Conservation (phyloP, 805 yeast species). For the Torulaspora quercuum region DNA sequence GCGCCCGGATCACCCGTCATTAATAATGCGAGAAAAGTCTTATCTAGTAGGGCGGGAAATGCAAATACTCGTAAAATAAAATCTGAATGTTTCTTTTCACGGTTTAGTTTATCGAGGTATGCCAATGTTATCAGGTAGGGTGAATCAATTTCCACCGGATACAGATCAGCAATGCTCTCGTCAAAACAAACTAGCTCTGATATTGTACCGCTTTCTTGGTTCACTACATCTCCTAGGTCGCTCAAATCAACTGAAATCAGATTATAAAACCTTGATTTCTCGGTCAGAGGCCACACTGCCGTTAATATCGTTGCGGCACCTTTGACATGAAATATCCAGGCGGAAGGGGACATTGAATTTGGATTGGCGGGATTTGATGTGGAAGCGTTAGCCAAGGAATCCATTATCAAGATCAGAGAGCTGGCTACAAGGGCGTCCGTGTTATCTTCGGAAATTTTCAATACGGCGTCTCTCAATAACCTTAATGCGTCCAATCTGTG, state of each 20-base stretch:
- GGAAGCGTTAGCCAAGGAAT: slow-evolving; percentile 91
- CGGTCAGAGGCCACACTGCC: slow-evolving; percentile 91
- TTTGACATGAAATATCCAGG: slow-evolving; percentile 95
- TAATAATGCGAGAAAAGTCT: slow-evolving; percentile 67
- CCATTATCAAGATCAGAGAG: slow-evolving; percentile 85
- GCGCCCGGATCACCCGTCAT: slow-evolving; percentile 85
- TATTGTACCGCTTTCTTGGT: slow-evolving; percentile 38
- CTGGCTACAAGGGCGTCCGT: slow-evolving; percentile 93
- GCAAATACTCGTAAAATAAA: slow-evolving; percentile 85
- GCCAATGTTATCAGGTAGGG: slow-evolving; percentile 88
- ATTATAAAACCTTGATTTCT: slow-evolving; percentile 60
- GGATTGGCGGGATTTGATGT: slow-evolving; percentile 32
- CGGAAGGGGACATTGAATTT: slow-evolving; percentile 73
- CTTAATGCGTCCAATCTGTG: slow-evolving; percentile 87
- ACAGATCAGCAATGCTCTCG: slow-evolving; percentile 75
- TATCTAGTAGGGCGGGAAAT: slow-evolving; percentile 88
- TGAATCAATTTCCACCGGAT: slow-evolving; percentile 77
- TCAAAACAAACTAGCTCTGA: slow-evolving; percentile 79
- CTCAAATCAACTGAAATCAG: slow-evolving; percentile 84
- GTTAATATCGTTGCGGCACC: slow-evolving; percentile 95
- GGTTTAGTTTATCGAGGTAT: slow-evolving; percentile 75
- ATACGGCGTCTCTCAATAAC: slow-evolving; percentile 77
- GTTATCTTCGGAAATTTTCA: slow-evolving; percentile 76
- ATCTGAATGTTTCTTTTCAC: slow-evolving; percentile 79
- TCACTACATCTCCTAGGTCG: slow-evolving; percentile 69